These are phyloP conservation scores for Pseudopyrenochaeta lycopersici DNA, from an alignment of 2,329 filamentous ascomycete species.

Conservation along the genomic window DNA sequence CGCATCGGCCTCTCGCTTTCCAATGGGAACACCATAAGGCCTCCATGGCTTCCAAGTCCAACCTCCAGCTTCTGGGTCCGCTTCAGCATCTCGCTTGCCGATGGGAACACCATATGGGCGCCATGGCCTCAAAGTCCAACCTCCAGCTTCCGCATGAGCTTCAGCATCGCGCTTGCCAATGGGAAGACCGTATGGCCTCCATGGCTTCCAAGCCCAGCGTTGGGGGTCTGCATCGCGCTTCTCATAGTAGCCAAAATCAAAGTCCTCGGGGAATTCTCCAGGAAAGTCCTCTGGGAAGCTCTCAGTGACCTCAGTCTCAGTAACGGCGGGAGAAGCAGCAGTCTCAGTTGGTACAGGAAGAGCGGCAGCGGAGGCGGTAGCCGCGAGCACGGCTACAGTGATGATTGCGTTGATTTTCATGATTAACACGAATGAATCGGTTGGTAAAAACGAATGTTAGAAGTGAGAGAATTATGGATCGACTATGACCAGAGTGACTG, in stretches of 20 bases:
- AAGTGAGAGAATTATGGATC: constrained; percentile 11
- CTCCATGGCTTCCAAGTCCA: neutral
- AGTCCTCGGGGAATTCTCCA: neutral
- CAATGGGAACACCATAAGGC: constrained; percentile 4
- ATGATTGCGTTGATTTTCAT: constrained; percentile 61
- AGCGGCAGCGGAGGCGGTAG: constrained; percentile 51
- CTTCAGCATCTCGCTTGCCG: constrained; percentile 46
- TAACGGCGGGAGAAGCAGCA: constrained; percentile 25
- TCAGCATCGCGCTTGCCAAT: constrained; percentile 17
- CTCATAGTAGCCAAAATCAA: neutral
- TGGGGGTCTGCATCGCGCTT: constrained; percentile 11
- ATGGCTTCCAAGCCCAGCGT: constrained; percentile 4
- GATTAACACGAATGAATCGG: constrained; percentile 28
- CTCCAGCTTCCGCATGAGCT: constrained; percentile 7
- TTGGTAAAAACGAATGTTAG: constrained; percentile 26
- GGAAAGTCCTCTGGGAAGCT: neutral
- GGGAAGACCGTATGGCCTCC: constrained; percentile 8
- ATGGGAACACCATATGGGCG: constrained; percentile 23
- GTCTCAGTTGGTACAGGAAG: constrained; percentile 41
- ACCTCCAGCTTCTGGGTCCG: constrained; percentile 18
- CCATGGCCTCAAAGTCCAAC: constrained; percentile 4
- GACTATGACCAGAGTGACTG: constrained; percentile 13
- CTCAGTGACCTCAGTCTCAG: constrained; percentile 11
- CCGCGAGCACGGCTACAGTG: constrained; percentile 52
- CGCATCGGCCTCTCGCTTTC: constrained; percentile 32